Conservation (phyloP, 2,329 filamentous ascomycete species). For the Sporothrix pallida region DNA sequence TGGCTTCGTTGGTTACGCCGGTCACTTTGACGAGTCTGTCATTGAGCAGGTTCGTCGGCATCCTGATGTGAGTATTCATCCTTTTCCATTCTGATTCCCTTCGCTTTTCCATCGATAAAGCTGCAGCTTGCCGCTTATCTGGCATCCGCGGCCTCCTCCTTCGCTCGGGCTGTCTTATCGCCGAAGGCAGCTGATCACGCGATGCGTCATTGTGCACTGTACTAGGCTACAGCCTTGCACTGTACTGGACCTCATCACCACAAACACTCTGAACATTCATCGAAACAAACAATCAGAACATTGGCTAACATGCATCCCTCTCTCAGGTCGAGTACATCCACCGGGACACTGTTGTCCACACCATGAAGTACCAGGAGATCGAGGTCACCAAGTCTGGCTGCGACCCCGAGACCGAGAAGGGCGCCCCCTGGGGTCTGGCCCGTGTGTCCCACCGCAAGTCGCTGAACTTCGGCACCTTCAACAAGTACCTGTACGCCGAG, state of each 20-base stretch:
- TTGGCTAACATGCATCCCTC: constrained; percentile 14
- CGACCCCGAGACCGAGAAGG: constrained; percentile 75
- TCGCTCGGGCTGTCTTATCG: constrained; percentile 30
- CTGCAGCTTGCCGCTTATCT: constrained; percentile 29
- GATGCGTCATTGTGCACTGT: constrained; percentile 31
- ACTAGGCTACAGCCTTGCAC: background rate
- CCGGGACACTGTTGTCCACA: constrained; percentile 90
- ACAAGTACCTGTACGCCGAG: constrained; percentile 93
- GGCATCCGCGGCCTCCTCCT: background rate
- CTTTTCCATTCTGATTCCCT: background rate
- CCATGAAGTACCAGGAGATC: constrained; percentile 62
- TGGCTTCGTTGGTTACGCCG: constrained; percentile 86
- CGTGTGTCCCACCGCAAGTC: constrained; percentile 93
- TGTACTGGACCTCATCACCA: background rate
- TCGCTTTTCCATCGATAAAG: background rate
- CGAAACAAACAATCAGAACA: background rate
- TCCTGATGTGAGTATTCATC: constrained; percentile 81
- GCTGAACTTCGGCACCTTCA: constrained; percentile 89
- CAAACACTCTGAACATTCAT: background rate
- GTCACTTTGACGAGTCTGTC: constrained; percentile 90
- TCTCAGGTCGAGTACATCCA: constrained; percentile 92
- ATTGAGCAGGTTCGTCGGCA: constrained; percentile 94
- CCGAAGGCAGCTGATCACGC: constrained; percentile 31
- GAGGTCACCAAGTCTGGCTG: constrained; percentile 46
- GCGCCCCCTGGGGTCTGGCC: constrained; percentile 97